Conservation (phyloP, 2,329 filamentous ascomycete species). For the Nannizziopsis barbatae region DNA sequence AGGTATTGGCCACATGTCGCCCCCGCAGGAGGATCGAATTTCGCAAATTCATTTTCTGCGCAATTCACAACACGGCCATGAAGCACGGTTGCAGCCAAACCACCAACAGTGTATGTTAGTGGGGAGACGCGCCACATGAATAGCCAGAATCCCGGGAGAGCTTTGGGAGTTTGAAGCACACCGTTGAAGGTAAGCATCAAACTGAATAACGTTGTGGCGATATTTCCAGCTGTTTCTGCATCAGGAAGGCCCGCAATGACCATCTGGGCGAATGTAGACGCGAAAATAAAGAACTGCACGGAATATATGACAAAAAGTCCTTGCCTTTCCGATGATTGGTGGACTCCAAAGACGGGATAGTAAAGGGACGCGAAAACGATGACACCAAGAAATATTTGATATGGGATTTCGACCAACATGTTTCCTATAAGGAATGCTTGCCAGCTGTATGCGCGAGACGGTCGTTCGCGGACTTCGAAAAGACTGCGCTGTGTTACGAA, state of each 20-base stretch:
- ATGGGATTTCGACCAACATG: conserved; percentile 74
- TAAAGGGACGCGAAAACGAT: conserved; percentile 75
- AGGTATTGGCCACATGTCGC: conserved; percentile 53
- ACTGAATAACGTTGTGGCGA: conserved; percentile 64
- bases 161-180: conserved; percentile 54
- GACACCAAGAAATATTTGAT: conserved; percentile 63
- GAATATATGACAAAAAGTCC: conserved; percentile 70
- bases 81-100: conserved; percentile 58
- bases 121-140: conserved; percentile 77
- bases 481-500: conserved; percentile 72
- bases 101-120: conserved; percentile 68
- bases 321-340: conserved; percentile 56
- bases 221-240: conserved; percentile 63
- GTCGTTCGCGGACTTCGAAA: conserved; percentile 75
- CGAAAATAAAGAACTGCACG: conserved; percentile 65
- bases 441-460: conserved; percentile 77
- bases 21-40: conserved; percentile 51
- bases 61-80: conserved; percentile 57
- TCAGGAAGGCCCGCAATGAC: conserved; percentile 64
- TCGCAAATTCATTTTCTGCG: conserved; percentile 55
- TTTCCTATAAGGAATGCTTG: conserved; percentile 73
- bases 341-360: conserved; percentile 59
- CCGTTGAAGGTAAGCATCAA: conserved; percentile 62
- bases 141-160: conserved; percentile 65
- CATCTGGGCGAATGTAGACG: conserved; percentile 68